These are phyloP conservation scores for Vigna reflexopilosa DNA, from an alignment of 306 rosid species.

Conservation along the genomic window DNA sequence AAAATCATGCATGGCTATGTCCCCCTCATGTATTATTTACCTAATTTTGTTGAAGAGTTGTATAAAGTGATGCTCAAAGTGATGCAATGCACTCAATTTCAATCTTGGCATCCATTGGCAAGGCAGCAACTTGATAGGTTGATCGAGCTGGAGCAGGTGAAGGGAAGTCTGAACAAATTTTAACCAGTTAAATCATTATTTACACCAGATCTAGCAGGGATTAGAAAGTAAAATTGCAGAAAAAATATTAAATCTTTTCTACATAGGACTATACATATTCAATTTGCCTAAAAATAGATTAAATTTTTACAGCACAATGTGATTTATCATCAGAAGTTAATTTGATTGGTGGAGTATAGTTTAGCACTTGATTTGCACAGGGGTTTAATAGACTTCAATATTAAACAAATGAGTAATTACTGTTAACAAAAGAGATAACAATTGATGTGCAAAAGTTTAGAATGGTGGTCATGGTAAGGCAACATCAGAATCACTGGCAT, in stretches of 20 bases:
- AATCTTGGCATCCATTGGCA: conserved; percentile 93
- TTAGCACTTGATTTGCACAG: background rate
- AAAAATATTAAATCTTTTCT: background rate
- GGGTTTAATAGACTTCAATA: conserved; percentile 18
- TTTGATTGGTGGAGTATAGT: conserved; percentile 13
- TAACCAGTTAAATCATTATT: conserved; percentile 12
- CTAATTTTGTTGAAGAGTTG: conserved; percentile 26
- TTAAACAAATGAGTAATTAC: background rate
- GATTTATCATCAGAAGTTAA: conserved; percentile 1
- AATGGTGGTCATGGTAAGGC: background rate
- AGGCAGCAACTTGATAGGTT: conserved; percentile 86
- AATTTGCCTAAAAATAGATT: background rate
- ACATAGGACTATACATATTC: background rate
- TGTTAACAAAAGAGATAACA: background rate
- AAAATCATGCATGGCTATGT: conserved; percentile 33
- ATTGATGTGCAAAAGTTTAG: background rate
- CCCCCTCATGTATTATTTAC: conserved; percentile 56
- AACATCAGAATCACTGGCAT: conserved; percentile 37
- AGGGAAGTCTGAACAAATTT: conserved; percentile 67
- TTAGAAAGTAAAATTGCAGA: background rate
- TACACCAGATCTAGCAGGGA: background rate
- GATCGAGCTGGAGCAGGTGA: conserved; percentile 92
- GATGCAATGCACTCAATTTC: conserved; percentile 96
- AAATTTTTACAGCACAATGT: background rate
- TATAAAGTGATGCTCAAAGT: conserved; percentile 43